Conservation (phyloP, 2,329 filamentous ascomycete genomes). For the Ascochyta lentis region DNA sequence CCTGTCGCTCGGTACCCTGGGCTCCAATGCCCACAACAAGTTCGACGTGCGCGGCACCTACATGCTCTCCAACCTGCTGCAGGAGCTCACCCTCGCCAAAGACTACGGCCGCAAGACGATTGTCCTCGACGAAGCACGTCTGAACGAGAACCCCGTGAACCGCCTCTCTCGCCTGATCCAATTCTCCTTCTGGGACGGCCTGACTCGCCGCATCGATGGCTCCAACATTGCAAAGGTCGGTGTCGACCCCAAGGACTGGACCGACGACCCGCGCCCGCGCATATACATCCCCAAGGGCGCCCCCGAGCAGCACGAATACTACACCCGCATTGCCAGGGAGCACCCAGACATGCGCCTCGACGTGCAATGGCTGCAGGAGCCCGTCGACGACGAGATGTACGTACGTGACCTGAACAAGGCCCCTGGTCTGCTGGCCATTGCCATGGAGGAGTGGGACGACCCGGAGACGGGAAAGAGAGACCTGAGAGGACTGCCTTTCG, state of each 20-base stretch:
- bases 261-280: slow-evolving; percentile 81
- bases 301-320: slow-evolving; percentile 89
- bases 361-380: slow-evolving; percentile 76
- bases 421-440: slow-evolving; percentile 87
- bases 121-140: slow-evolving; percentile 84
- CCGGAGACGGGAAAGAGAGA: slow-evolving; percentile 72
- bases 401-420: slow-evolving; percentile 84
- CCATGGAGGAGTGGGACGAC: slow-evolving; percentile 77
- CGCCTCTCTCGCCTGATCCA: slow-evolving; percentile 85
- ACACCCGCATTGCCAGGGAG: slow-evolving; percentile 77
- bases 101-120: slow-evolving; percentile 89
- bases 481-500: slow-evolving; percentile 83
- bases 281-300: slow-evolving; percentile 89
- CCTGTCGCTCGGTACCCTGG: slow-evolving; percentile 81
- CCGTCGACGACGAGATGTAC: slow-evolving; percentile 77
- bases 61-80: slow-evolving; percentile 94
- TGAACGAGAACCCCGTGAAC: slow-evolving; percentile 95
- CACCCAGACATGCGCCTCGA: slow-evolving; percentile 86
- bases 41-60: slow-evolving; percentile 96
- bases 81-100: slow-evolving; percentile 91
- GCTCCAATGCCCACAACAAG: slow-evolving; percentile 83
- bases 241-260: slow-evolving; percentile 94
- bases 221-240: slow-evolving; percentile 86
- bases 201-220: slow-evolving; percentile 89
- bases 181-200: slow-evolving; percentile 88